These are phyloP conservation scores for Silybum marianum DNA, from an alignment of 129 eudicot genomes.

Conservation along the genomic window DNA sequence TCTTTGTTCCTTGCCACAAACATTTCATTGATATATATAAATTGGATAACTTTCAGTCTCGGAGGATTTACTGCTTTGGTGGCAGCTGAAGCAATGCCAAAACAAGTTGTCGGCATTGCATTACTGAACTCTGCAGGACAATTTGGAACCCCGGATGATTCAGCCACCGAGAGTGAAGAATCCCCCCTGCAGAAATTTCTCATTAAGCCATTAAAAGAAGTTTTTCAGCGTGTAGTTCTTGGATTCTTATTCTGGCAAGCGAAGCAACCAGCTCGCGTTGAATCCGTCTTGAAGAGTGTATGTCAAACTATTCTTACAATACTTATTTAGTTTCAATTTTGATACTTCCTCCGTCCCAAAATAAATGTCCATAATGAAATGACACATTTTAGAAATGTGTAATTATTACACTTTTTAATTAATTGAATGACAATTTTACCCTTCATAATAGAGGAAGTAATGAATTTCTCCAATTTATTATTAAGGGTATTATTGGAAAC, in stretches of 20 bases:
- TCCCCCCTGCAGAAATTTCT: slow-evolving; percentile 50
- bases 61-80: slow-evolving; percentile 98
- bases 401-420: background rate
- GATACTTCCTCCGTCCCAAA: background rate
- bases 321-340: slow-evolving; percentile 4
- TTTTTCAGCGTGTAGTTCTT: slow-evolving; percentile 82
- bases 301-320: slow-evolving; percentile 25
- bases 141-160: slow-evolving; percentile 61
- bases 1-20: background rate
- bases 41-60: slow-evolving; percentile 55
- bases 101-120: slow-evolving; percentile 81
- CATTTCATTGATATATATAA: background rate
- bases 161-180: slow-evolving; percentile 49
- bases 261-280: slow-evolving; percentile 84
- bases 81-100: slow-evolving; percentile 75
- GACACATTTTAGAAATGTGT: background rate
- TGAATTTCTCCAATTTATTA: background rate
- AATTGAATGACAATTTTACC: background rate
- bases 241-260: slow-evolving; percentile 96
- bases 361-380: background rate
- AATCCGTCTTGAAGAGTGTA: slow-evolving; percentile 94
- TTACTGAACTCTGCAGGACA: slow-evolving; percentile 96
- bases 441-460: background rate
- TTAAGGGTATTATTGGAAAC: background rate
- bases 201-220: slow-evolving; percentile 75